Base-by-base conservation (phyloP, 768 basidiomycete species). In the Pleurotus salmoneostramineus region DNA sequence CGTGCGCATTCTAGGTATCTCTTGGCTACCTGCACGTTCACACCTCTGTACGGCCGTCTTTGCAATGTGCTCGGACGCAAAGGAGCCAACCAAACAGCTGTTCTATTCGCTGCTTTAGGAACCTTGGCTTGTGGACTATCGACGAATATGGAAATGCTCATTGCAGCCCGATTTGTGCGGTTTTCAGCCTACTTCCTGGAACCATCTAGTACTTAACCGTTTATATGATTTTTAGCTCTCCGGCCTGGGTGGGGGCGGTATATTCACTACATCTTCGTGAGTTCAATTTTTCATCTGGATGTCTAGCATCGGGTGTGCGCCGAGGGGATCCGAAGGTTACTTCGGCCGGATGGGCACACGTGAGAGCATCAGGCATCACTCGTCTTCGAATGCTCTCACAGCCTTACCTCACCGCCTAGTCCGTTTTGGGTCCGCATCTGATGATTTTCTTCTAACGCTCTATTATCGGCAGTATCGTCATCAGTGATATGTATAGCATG, bases 401-500 rank as follows among this genome's bases (percentile, higher is more conserved):
- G 21, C 21, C 21, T 27, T 27, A 27, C 21, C 21, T 27, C 21
- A 27, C 21, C 21, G 21, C 21, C 21, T 27, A 27, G 21, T 27
- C 21, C 21, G 21, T 27, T 27, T 27, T 27, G 21, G 21, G 21
- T 27, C 21, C 3, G 21, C 21, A 27, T 27, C 21, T 27, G 21
- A 27, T 27, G 3, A 27, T 27, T 1, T 27, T 27, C 21, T 27
- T 27, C 21, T 27, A 27, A 27, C 3, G 21, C 21, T 27, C 11
- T 17, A 14, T 55, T 27, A 15, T 40, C 8, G 17, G 6, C 58
- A 90, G 88, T 14, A 88, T 91, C 61, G 80, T 89, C 50, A 82
- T 84, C 44, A 90, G 88, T 64, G 91, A 92, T 63, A 89, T 93
- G 88, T 91, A 90, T 63, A 83, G 78, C 63, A 69, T 92, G 63